Conservation (phyloP, 148 eudicot genomes). For the Polygonum aviculare region DNA sequence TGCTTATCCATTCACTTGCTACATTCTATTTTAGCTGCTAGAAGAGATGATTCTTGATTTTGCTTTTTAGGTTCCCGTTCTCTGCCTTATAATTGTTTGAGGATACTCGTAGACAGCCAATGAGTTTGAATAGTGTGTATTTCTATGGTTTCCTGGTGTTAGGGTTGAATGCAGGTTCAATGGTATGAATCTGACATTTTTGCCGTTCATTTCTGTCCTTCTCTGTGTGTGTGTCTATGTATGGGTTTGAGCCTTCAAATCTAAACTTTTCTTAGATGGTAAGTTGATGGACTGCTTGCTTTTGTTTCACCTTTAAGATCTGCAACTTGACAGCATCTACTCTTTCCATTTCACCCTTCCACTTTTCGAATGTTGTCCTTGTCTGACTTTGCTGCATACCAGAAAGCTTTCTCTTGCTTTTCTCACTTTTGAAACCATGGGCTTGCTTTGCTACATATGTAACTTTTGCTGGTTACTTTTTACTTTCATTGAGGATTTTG, state of each 20-base stretch:
- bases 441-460: neutral
- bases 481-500: neutral
- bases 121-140: too few species aligned
- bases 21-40: neutral
- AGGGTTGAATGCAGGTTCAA: neutral
- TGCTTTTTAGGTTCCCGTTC: neutral
- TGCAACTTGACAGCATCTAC: neutral
- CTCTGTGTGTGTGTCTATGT: neutral
- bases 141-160: too few species aligned
- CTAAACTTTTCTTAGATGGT: neutral
- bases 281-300: neutral
- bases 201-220: neutral
- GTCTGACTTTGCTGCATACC: neutral
- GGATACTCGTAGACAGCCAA: too few species aligned
- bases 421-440: neutral
- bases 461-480: neutral
- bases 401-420: slow-evolving; percentile 3
- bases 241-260: too few species aligned
- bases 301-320: slow-evolving; percentile 1
- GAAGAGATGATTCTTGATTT: neutral
- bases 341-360: neutral
- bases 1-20: neutral
- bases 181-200: neutral
- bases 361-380: neutral
- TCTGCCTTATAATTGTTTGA: neutral